Evolutionary conservation across 495 filamentous ascomycete genomes (phyloP).

Genomic region (Penicillium diatomitis): DNA sequence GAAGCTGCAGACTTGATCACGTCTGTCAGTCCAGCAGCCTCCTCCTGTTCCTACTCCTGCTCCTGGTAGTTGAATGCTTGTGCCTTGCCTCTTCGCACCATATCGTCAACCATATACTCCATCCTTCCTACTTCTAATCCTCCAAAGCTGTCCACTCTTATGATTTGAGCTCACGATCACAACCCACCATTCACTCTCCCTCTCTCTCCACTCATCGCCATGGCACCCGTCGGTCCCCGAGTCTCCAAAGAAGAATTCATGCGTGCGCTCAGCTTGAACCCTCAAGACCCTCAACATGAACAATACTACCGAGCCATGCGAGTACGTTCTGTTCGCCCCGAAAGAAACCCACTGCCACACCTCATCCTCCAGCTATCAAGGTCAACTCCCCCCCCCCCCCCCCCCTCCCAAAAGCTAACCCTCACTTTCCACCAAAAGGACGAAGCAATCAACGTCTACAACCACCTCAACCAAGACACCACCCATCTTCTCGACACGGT

Average conservation of each 20-base stretch:
- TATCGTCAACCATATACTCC: no score
- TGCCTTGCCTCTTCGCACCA: no score
- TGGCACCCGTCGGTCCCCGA: constrained; percentile 32
- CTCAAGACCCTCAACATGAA: constrained; percentile 32
- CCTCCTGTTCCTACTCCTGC: no score
- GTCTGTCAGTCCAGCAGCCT: no score
- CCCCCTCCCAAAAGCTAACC: not conserved
- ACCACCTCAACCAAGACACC: constrained; percentile 30
- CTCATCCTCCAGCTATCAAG: not conserved
- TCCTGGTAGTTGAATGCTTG: no score
- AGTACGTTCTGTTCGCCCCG: constrained; percentile 13
- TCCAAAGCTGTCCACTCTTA: no score
- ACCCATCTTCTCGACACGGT: constrained; percentile 33
- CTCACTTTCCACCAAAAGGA: constrained; percentile 18
- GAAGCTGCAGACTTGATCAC: no score
- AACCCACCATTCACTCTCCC: no score
- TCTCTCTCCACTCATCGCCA: not conserved
- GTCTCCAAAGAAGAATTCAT: constrained; percentile 41
- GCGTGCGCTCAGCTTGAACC: constrained; percentile 30
- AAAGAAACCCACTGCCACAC: not conserved
- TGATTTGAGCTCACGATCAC: no score
- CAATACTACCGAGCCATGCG: constrained; percentile 37
- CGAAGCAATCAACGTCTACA: constrained; percentile 40
- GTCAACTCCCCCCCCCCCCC: no score
- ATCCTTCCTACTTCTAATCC: no score